Evolutionary conservation across 768 basidiomycete species (phyloP), one percentile per base, ranked within the genome.

Genomic region (Trametes elegans): DNA sequence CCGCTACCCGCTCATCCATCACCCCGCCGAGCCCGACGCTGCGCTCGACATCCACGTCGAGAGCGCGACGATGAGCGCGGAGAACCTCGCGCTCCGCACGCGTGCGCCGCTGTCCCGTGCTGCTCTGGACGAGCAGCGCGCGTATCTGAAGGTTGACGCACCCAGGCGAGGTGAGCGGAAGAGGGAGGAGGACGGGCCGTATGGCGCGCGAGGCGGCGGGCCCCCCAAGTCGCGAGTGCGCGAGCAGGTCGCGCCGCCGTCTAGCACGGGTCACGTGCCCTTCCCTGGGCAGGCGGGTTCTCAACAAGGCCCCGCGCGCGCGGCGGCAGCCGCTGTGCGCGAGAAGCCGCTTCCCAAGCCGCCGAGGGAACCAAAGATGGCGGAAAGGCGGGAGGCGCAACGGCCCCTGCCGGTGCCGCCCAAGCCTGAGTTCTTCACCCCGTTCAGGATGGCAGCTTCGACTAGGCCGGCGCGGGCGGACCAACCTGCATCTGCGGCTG

Each of bases 171-270:
- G 24, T 14, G 55, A 5, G 48, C 55, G 23, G 51, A 35, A 24
- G 13, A 23, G 55, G 6, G 55, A 56, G n/a, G 48, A 56, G 41
- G 48, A 56, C 48, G 26, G 49, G 40, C 55, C 55, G 26, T 56
- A 56, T 19, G 55, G 55, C 41, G 41, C 55, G 18, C 21, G n/a
- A 42, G 55, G 55, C 13, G 45, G 48, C 41, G 24, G n/a, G n/a
- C n/a, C 50, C 27, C 55, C 55, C 34, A 43, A 44, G 19, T 47
- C 26, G n/a, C 16, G 44, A 19, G 35, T 36, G 18, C 40, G 26
- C 4, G 34, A 24, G 7, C 36, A 49, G 8, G 32, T 42, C 48
- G 18, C 55, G 43, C 55, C 55, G 5, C 41, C 55, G 13, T 48
- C 55, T 14, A 48, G 4, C 9, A 36, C 27, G 47, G 34, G 2